Evolutionary conservation across 2,329 filamentous ascomycete genomes (phyloP), one percentile per base, ranked within the genome.

Genomic region (Escovopsis sp.): DNA sequence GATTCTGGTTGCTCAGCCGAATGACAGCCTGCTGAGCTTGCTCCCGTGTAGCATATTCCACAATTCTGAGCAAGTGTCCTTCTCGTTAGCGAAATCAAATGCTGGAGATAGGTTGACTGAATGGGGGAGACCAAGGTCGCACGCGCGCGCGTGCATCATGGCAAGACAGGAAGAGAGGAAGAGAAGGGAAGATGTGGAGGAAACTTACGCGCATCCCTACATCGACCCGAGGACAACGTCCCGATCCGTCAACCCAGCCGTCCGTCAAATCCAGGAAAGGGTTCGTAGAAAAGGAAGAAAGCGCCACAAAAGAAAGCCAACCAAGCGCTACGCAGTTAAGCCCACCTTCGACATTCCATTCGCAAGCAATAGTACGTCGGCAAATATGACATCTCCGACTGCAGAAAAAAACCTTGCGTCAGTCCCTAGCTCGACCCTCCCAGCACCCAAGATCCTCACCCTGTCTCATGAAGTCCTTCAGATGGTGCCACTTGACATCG

Each of bases 261-360:
- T 90, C 83, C 85, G 80, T 76, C 76, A 84, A 80, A 55, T 54
- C 55, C 61, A 65, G 60, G 62, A 67, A 61, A 76, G 66, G 68
- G 68, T 68, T 77, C 65, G 70, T 70, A 76, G 21, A 65, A 60
- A 62, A 67, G 61, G 66, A 68, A 68, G 68, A 77, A 65, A 70
- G 71, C 75, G 46, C 53, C 50, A 79, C 76, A 80, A 65, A 80
- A 71, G 75, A 70, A 75, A 76, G 74, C 82, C 83, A 83, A 76
- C 79, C 80, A 78, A 63, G 74, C 73, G 76, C 81, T 80, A 87
- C 72, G 68, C 76, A 70, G 82, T 81, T 72, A 79, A 77, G 86
- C 84, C 85, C 87, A 96, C 88, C 88, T 98, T 98, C 84, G 88
- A 96, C 90, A 98, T 98, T 87, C 90, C 90, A 75, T 98, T 98